A percentile compares a stretch with the other conserved stretches of the same genome.
These are phyloP conservation scores for Medicago lupulina DNA, from an alignment of 306 rosid genomes.

Conservation along the genomic window DNA sequence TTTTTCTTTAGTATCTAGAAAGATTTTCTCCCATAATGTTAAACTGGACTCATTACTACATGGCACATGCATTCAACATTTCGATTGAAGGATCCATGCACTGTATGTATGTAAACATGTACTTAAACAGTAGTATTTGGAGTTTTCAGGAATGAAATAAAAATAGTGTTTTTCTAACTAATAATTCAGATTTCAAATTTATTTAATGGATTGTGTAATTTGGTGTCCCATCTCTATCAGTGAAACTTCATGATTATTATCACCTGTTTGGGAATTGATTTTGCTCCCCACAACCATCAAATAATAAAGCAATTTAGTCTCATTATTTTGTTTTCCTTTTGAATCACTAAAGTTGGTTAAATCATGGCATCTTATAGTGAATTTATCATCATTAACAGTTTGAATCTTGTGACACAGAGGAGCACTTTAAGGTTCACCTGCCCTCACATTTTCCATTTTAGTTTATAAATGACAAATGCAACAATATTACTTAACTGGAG, in stretches of 20 bases:
- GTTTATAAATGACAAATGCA: constrained; percentile 13
- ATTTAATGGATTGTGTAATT: constrained; percentile 38
- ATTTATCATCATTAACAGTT: constrained; percentile 79
- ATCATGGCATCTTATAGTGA: constrained; percentile 82
- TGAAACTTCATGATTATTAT: constrained; percentile 73
- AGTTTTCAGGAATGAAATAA: too few relatives aligned
- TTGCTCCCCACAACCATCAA: constrained; percentile 89
- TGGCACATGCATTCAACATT: too few relatives aligned
- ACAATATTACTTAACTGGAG: constrained; percentile 32
- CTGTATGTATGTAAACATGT: too few relatives aligned
- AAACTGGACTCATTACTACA: not conserved
- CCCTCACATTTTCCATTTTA: constrained; percentile 45
- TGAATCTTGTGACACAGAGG: constrained; percentile 61
- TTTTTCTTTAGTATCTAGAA: not conserved
- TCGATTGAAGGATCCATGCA: too few relatives aligned
- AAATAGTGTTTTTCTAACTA: not conserved
- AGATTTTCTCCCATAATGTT: not conserved
- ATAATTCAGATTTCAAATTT: not conserved
- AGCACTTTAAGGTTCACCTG: constrained; percentile 47
- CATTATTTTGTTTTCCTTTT: constrained; percentile 78
- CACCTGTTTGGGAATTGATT: constrained; percentile 73
- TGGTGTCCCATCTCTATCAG: constrained; percentile 68
- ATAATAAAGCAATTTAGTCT: constrained; percentile 67
- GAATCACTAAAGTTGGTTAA: constrained; percentile 72
- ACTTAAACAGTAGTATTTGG: too few relatives aligned